Percentiles rank a stretch among this genome's conserved stretches.
phyloP scores from a whole-genome alignment of 139 green algal genomes.

The Haematococcus lacustris region DNA sequence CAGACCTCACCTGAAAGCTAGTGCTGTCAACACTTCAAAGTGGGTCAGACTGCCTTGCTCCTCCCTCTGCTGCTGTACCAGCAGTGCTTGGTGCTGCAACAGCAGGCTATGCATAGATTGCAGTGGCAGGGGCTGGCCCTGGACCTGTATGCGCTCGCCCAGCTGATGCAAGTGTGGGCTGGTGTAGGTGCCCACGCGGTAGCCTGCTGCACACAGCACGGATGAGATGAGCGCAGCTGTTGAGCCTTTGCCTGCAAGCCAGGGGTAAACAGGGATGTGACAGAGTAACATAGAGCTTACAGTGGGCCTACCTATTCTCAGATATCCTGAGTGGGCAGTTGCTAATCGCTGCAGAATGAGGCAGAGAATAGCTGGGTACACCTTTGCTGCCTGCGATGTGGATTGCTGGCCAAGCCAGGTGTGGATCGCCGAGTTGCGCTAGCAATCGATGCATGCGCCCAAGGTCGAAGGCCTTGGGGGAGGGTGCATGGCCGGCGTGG shows the following conservation, averaged over 20 bases:
- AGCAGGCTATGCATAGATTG: not conserved
- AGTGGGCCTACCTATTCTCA: not conserved
- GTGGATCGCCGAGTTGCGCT: slow-evolving; percentile 49
- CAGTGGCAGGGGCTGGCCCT: not conserved
- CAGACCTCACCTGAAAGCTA: slow-evolving; percentile 46
- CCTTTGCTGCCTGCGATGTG: slow-evolving; percentile 82
- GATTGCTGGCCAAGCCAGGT: slow-evolving; percentile 40
- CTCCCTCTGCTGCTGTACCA: slow-evolving; percentile 13
- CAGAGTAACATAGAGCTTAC: no score
- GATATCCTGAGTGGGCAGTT: not conserved
- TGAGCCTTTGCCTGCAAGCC: slow-evolving; percentile 71
- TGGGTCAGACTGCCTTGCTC: slow-evolving; percentile 49
- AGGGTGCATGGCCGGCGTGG: no score
- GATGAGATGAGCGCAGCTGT: slow-evolving; percentile 51
- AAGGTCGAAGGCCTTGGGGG: slow-evolving; percentile 44
- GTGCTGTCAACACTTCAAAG: slow-evolving; percentile 80
- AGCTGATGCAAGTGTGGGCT: slow-evolving; percentile 71
- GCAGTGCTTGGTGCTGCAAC: not conserved
- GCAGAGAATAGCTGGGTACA: not conserved
- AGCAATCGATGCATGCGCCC: slow-evolving; percentile 58
- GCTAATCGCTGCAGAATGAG: not conserved
- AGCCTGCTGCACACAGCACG: slow-evolving; percentile 53
- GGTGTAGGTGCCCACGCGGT: slow-evolving; percentile 69
- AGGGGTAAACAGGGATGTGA: no score
- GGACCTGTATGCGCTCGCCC: slow-evolving; percentile 64